These are phyloP conservation scores for Bryopsis sp. DNA, from an alignment of 139 green algal genomes.

Conservation along the genomic window DNA sequence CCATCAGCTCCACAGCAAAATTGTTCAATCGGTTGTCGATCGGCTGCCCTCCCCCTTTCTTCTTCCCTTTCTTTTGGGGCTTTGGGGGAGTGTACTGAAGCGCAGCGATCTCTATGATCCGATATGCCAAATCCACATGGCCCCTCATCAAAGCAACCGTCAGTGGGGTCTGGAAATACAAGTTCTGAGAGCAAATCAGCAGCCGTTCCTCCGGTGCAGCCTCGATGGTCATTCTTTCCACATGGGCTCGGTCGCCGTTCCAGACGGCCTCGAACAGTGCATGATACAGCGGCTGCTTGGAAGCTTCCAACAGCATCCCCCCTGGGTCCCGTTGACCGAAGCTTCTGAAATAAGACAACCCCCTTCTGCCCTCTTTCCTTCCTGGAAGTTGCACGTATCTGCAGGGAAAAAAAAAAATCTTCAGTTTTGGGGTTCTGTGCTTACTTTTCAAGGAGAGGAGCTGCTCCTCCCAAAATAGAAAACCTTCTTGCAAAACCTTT, in stretches of 20 bases:
- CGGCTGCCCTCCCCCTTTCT: not conserved
- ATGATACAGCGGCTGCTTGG: not conserved
- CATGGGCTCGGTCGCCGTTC: not conserved
- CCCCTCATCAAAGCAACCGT: not conserved
- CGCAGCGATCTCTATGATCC: not conserved
- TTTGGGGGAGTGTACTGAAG: not conserved
- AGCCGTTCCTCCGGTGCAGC: not conserved
- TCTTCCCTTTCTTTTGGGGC: not conserved
- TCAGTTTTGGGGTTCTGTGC: not conserved
- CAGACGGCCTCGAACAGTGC: not conserved
- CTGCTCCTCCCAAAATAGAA: not conserved
- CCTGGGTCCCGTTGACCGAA: not conserved
- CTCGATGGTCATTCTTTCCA: not conserved
- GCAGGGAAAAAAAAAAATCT: no score
- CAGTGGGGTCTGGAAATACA: not conserved
- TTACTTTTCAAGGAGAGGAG: not conserved
- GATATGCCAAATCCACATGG: not conserved
- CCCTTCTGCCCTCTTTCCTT: no score
- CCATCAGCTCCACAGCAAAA: not conserved
- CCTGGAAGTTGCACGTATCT: no score
- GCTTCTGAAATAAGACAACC: not conserved
- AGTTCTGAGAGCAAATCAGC: not conserved
- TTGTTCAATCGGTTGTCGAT: no score
- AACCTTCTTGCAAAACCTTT: not conserved
- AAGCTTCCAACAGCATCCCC: not conserved